A percentile compares a stretch with the other conserved stretches of the same genome.
Evolutionary conservation across 2,329 filamentous ascomycete species (phyloP).

Genomic region (Fusarium sp.): DNA sequence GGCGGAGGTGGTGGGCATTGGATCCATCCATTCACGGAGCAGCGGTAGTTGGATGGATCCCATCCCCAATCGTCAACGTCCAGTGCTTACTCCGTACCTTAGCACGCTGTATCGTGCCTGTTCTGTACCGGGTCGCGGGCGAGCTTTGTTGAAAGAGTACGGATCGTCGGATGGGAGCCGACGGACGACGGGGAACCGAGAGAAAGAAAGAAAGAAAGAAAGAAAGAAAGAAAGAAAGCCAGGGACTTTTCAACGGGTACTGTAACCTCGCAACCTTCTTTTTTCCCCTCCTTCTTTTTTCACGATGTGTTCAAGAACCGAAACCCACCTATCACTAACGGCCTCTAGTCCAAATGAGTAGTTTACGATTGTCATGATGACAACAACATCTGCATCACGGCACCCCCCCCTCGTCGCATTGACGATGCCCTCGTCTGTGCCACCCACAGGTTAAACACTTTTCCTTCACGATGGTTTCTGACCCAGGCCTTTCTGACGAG

Average conservation of each 20-base stretch:
- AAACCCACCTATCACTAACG: constrained; percentile 31
- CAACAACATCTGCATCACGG: constrained; percentile 18
- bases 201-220: constrained; percentile 6
- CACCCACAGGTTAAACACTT: not conserved
- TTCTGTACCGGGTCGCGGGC: not conserved
- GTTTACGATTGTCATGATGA: constrained; percentile 32
- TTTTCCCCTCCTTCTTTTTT: not conserved
- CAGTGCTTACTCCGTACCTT: not conserved
- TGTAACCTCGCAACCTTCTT: constrained; percentile 31
- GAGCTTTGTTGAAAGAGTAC: constrained; percentile 1
- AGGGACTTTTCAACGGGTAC: not conserved
- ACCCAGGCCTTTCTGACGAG: constrained; percentile 2
- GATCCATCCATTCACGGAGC: not conserved
- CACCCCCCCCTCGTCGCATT: constrained; percentile 4
- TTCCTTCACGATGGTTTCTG: not conserved
- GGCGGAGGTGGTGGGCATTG: not conserved
- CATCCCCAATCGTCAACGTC: not conserved
- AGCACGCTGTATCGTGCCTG: not conserved
- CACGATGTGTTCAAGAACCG: constrained; percentile 10
- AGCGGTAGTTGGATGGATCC: constrained; percentile 9
- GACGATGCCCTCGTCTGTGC: constrained; percentile 1
- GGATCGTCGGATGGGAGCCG: constrained; percentile 9
- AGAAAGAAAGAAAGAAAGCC: constrained; percentile 1
- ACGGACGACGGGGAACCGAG: not conserved
- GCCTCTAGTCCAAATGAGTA: constrained; percentile 34